Conservation (phyloP, 805 yeast genomes). For the Phaffomyces antillensis region DNA sequence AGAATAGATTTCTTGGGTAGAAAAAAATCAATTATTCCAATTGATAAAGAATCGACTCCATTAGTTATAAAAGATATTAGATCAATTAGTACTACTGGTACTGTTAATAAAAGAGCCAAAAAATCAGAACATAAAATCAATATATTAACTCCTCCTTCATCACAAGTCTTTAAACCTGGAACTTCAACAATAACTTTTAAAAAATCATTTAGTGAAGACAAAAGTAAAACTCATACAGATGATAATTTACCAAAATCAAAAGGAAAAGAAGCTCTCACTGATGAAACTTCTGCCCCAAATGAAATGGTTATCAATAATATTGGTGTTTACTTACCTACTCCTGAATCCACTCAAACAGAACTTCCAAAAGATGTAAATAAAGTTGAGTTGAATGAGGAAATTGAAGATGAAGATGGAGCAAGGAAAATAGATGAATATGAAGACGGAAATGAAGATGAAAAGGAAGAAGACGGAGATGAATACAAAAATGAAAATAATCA, state of each 20-base stretch:
- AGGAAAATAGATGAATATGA: background rate
- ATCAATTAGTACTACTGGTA: too few relatives aligned
- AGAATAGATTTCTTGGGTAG: conserved; percentile 27
- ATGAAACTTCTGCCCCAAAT: background rate
- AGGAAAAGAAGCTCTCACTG: background rate
- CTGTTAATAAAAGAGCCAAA: background rate
- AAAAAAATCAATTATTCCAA: conserved; percentile 12
- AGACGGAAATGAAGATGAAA: background rate
- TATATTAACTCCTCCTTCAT: conserved; percentile 10
- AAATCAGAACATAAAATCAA: background rate
- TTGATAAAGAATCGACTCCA: too few relatives aligned
- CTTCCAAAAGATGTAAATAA: too few relatives aligned
- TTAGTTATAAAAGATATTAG: too few relatives aligned
- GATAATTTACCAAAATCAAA: too few relatives aligned
- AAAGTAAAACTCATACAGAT: too few relatives aligned
- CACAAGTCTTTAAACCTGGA: background rate
- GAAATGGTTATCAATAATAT: background rate
- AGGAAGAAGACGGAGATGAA: background rate
- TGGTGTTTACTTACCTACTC: too few relatives aligned
- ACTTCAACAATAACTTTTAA: too few relatives aligned
- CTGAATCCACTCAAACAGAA: too few relatives aligned
- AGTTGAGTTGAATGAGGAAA: conserved; percentile 2
- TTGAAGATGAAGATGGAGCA: background rate
- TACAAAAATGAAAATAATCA: background rate
- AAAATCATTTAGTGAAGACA: too few relatives aligned